Evolutionary conservation across 805 yeast genomes (phyloP).

Genomic region (Candida maris): DNA sequence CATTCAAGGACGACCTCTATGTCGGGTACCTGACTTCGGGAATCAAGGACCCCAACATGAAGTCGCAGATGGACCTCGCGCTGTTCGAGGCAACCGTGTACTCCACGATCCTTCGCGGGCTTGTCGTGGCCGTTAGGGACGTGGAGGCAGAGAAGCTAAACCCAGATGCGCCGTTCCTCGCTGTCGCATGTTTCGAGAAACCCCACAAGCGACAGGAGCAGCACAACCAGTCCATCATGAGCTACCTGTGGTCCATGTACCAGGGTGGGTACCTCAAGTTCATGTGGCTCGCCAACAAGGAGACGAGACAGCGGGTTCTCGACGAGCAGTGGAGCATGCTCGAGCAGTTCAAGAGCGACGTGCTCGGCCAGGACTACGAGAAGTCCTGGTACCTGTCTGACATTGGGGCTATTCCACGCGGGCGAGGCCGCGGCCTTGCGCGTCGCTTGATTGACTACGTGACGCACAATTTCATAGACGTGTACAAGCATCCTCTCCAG

Average conservation of each 20-base stretch:
- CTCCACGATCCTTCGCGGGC: conserved; percentile 47
- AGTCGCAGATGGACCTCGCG: conserved; percentile 43
- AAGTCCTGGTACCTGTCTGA: conserved; percentile 56
- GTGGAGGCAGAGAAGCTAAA: conserved; percentile 39
- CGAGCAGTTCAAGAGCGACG: conserved; percentile 40
- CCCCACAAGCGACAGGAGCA: conserved; percentile 21
- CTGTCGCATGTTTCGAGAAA: conserved; percentile 49
- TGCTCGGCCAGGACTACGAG: conserved; percentile 38
- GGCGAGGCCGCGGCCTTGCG: conserved; percentile 59
- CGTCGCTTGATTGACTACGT: conserved; percentile 48
- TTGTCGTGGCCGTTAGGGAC: conserved; percentile 50
- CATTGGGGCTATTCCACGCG: conserved; percentile 53
- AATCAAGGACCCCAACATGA: conserved; percentile 33
- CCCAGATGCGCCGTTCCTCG: conserved; percentile 44
- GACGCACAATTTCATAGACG: conserved; percentile 42
- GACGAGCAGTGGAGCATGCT: conserved; percentile 48
- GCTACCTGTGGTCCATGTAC: conserved; percentile 32
- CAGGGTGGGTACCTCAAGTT: conserved; percentile 33
- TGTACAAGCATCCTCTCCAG: conserved; percentile 18
- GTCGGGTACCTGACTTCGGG: conserved; percentile 46
- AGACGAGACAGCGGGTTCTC: conserved; percentile 47
- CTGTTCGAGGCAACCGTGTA: conserved; percentile 52
- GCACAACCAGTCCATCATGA: conserved; percentile 28
- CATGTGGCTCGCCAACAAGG: conserved; percentile 34
- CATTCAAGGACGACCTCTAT: conserved; percentile 54